Evolutionary conservation across 1,284 basidiomycete genomes (phyloP), one percentile per base, ranked within the genome.

Genomic region (Ustilago loliicola): DNA sequence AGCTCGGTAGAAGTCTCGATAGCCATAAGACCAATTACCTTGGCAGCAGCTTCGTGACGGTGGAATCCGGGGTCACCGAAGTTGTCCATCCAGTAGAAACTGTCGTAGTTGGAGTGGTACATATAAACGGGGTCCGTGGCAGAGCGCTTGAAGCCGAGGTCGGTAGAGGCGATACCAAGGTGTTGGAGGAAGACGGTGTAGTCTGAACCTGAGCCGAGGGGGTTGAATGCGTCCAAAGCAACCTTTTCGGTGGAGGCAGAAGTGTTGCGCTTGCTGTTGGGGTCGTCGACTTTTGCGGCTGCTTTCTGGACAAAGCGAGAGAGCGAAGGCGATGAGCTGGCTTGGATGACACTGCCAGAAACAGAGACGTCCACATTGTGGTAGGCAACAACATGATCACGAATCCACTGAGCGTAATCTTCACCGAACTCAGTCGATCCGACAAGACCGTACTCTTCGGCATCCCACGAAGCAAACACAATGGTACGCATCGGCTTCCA

Each of bases 401-500:
- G 88, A 66, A 96, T 91, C 91, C 93, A 96, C 32, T 91, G 89
- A 8, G 91, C 88, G 85, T 95, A 96, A 86, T 96, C 94, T 87
- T 96, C 95, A 8, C 91, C 93, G 89, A 91, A 95, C 87, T 96
- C 94, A 7, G 93, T 95, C 79, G 91, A 92, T 13, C 95, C 95
- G 51, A 97, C 88, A 40, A 96, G 89, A 30, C 94, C 94, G 71
- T 94, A 94, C 89, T 95, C 96, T 88, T 98, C 95, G 0, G 91
- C 96, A 86, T 96, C 94, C 95, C 94, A 97, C 74, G 91, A 93
- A 4, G 93, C 94, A 59, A 98, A 89, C n/a, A 96, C 87, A 80
- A 96, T 91, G 19, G 93, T 96, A 65, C 95, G 89, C 45, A 95
- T 87, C 4, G 96, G 96, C 81, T 91, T 93, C 96, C 96, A 98